Conservation (phyloP, 2,329 filamentous ascomycete species). For the Alternaria gansuensis region DNA sequence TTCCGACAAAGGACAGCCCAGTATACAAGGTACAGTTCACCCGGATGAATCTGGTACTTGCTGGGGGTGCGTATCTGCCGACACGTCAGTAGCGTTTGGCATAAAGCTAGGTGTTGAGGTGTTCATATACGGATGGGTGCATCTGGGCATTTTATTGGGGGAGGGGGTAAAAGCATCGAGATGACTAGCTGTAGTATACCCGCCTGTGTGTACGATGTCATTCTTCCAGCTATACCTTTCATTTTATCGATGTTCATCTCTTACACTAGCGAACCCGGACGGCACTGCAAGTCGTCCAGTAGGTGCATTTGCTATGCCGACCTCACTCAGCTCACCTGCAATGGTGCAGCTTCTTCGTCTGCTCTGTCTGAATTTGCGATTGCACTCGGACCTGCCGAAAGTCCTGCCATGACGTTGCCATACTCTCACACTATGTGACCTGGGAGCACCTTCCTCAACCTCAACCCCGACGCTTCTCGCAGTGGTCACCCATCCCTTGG, state of each 20-base stretch:
- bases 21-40: constrained; percentile 95
- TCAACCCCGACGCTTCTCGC: constrained; percentile 7
- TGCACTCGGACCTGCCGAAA: neutral
- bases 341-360: neutral
- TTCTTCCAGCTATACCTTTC: neutral
- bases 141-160: constrained; percentile 1
- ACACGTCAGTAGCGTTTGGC: constrained; percentile 18
- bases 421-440: constrained; percentile 4
- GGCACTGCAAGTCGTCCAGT: neutral
- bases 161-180: constrained; percentile 3
- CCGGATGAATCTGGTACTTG: constrained; percentile 91
- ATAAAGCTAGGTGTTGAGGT: constrained; percentile 1
- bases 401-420: constrained; percentile 14
- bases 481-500: constrained; percentile 30
- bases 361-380: neutral
- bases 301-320: neutral
- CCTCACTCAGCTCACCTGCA: constrained; percentile 24
- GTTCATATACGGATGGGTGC: neutral
- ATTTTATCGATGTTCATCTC: neutral
- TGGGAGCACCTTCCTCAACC: constrained; percentile 25
- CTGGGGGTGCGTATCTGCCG: constrained; percentile 75
- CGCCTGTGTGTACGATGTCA: constrained; percentile 7
- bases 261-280: neutral
- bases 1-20: constrained; percentile 94
- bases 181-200: constrained; percentile 14